Conservation (phyloP, 495 filamentous ascomycete species). For the Podospora pseudocomata region DNA sequence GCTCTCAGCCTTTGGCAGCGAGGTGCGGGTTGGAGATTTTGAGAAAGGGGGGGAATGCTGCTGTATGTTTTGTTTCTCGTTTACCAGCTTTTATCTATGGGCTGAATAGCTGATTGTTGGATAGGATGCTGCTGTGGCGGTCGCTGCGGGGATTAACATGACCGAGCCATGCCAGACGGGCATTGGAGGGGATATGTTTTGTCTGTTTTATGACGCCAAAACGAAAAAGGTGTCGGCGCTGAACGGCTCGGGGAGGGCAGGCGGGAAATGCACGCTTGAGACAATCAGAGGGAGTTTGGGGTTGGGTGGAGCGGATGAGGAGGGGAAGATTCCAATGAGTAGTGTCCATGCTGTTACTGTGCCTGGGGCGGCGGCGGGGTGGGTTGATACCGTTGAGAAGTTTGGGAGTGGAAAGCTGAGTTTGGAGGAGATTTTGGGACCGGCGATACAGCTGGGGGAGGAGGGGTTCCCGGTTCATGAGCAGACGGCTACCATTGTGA, state of each 20-base stretch:
- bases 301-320: slow-evolving; percentile 50
- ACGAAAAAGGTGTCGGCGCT: slow-evolving; percentile 77
- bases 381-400: slow-evolving; percentile 85
- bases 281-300: slow-evolving; percentile 65
- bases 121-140: slow-evolving; percentile 89
- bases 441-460: slow-evolving; percentile 83
- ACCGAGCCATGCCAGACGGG: slow-evolving; percentile 91
- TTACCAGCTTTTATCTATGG: slow-evolving; percentile 14
- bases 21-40: slow-evolving; percentile 83
- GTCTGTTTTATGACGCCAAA: slow-evolving; percentile 83
- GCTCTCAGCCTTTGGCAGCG: slow-evolving; percentile 85
- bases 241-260: slow-evolving; percentile 87
- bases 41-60: slow-evolving; percentile 85
- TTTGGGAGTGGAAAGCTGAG: slow-evolving; percentile 87
- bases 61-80: slow-evolving; percentile 52
- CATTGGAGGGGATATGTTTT: slow-evolving; percentile 99
- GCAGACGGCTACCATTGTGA: slow-evolving; percentile 65
- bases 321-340: slow-evolving; percentile 65
- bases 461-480: slow-evolving; percentile 88
- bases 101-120: slow-evolving; percentile 10
- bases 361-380: slow-evolving; percentile 89
- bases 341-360: slow-evolving; percentile 80
- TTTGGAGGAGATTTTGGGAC: slow-evolving; percentile 72
- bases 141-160: slow-evolving; percentile 84
- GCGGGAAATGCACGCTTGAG: slow-evolving; percentile 64